Base-by-base conservation (phyloP, 352 stramenopile genomes). In the Hyaloperonospora arabidopsidis region DNA sequence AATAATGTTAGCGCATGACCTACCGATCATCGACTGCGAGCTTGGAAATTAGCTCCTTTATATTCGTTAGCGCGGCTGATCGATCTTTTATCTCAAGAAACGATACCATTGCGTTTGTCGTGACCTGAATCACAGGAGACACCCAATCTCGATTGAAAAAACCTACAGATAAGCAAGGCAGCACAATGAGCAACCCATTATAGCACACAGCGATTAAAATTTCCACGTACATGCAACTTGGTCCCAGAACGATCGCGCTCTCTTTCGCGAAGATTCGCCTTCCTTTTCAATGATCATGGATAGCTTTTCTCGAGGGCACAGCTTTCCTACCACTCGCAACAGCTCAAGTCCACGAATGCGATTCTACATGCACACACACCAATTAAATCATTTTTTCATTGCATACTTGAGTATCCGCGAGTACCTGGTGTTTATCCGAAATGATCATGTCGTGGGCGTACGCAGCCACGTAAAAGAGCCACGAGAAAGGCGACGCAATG, bases 51-150 rank as follows among this genome's bases (percentile, higher is more conserved):
- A 90, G 35, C 2, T 52, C 35, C 32, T 68, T 69, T 10, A 89
- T 52, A 1, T 70, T 61, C 3, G 3, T 19, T 4, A 90, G 61
- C 2, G 70, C 54, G 35, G 62, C 35, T 14, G 72, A 65, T 17
- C 76, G 72, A 12, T 86, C 67, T 0, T 25, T 62, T 13, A 62
- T 41, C 2, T 87, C 68, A 17, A 66, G 57, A 51, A 80, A 79
- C 15, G 76, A 81, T 7, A 90, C 68, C 72, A 90, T 87, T n/a
- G 71, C 68, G 18, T 84, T 88, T 1, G 76, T 84, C 17, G 79
- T 62, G 1, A 84, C 67, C 50, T 90, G 71, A 17, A 86, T 59
- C 13, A 87, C 52, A 10, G 72, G 64, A 43, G 67, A 70, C 10
- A 87, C 50, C 80, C 78, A 88, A 49, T 87, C 74, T 25, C 67